These are phyloP conservation scores for Thermochaetoides thermophila DNA, from an alignment of 495 filamentous ascomycete genomes.

Conservation along the genomic window DNA sequence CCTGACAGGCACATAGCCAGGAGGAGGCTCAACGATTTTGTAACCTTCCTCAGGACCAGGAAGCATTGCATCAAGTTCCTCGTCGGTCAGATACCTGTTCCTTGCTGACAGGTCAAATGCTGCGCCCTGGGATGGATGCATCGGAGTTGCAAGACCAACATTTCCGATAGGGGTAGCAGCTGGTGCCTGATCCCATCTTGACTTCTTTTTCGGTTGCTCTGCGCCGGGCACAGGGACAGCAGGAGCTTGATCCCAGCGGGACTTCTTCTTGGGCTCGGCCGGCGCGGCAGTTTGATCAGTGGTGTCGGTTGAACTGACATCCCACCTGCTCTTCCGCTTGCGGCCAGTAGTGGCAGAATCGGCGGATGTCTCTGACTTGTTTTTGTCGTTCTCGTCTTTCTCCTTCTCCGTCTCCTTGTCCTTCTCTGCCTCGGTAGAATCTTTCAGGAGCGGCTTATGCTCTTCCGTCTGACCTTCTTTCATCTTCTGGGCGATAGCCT, in stretches of 20 bases:
- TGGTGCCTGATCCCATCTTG: conserved; percentile 81
- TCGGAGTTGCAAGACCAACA: conserved; percentile 68
- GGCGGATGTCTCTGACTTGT: conserved; percentile 38
- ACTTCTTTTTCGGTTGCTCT: conserved; percentile 47
- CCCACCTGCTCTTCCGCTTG: conserved; percentile 92
- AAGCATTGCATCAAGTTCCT: conserved; percentile 85
- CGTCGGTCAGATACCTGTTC: conserved; percentile 71
- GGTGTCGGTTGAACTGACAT: conserved; percentile 44
- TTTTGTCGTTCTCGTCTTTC: conserved; percentile 56
- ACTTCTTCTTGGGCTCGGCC: conserved; percentile 55
- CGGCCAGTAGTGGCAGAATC: conserved; percentile 39
- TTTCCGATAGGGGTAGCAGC: conserved; percentile 72
- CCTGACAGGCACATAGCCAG: conserved; percentile 79
- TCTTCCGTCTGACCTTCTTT: conserved; percentile 43
- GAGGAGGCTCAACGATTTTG: conserved; percentile 82
- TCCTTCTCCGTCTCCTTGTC: conserved; percentile 56
- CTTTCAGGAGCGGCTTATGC: conserved; percentile 51
- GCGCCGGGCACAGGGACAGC: conserved; percentile 37
- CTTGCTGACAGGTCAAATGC: conserved; percentile 57
- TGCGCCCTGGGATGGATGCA: conserved; percentile 61
- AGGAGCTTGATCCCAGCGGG: conserved; percentile 83
- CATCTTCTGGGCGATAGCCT: conserved; percentile 60
- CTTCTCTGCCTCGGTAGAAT: conserved; percentile 53
- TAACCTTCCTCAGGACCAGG: conserved; percentile 69
- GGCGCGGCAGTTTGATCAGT: conserved; percentile 24